Percentiles rank a stretch among this genome's conserved stretches.
phyloP scores from a whole-genome alignment of 257 asterid species.

The Nicotiana sylvestris region DNA sequence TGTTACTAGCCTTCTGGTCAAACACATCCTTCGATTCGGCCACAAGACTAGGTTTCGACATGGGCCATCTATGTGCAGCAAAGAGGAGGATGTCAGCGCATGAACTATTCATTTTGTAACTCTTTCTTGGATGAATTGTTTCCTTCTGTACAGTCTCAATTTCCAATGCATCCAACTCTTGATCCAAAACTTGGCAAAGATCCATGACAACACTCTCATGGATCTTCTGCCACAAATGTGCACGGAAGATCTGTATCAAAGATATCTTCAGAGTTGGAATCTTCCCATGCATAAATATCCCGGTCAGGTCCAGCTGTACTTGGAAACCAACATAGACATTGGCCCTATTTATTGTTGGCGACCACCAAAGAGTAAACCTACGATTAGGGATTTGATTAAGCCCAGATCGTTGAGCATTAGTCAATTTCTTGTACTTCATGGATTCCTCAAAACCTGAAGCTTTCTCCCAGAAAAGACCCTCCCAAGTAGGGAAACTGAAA shows the following conservation, averaged over 20 bases:
- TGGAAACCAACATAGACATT: slow-evolving; percentile 98
- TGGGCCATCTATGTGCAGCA: slow-evolving; percentile 99
- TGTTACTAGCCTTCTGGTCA: slow-evolving; percentile 96
- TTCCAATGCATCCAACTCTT: slow-evolving; percentile 92
- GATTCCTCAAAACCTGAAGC: slow-evolving; percentile 99
- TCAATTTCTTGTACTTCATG: slow-evolving; percentile 95
- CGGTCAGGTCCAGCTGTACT: slow-evolving; percentile 98
- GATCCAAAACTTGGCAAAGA: slow-evolving; percentile 99
- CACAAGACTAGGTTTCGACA: slow-evolving; percentile 99
- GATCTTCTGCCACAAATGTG: slow-evolving; percentile 98
- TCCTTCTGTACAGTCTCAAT: slow-evolving; percentile 99
- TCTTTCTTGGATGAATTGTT: slow-evolving; percentile 96
- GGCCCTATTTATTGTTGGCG: slow-evolving; percentile 96
- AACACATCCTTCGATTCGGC: slow-evolving; percentile 98
- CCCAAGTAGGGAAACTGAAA: slow-evolving; percentile 98
- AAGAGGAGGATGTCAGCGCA: slow-evolving; percentile 94
- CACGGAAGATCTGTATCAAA: slow-evolving; percentile 97
- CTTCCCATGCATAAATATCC: slow-evolving; percentile 99
- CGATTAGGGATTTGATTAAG: slow-evolving; percentile 97
- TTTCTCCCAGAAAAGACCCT: slow-evolving; percentile 99
- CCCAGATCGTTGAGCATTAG: slow-evolving; percentile 98
- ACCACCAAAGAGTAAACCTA: slow-evolving; percentile 99
- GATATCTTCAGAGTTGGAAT: slow-evolving; percentile 96
- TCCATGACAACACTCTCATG: slow-evolving; percentile 99
- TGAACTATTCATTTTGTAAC: slow-evolving; percentile 99